Evolutionary conservation across 768 basidiomycete species (phyloP), one percentile per base, ranked within the genome.

Genomic region (Coprinellus micaceus): DNA sequence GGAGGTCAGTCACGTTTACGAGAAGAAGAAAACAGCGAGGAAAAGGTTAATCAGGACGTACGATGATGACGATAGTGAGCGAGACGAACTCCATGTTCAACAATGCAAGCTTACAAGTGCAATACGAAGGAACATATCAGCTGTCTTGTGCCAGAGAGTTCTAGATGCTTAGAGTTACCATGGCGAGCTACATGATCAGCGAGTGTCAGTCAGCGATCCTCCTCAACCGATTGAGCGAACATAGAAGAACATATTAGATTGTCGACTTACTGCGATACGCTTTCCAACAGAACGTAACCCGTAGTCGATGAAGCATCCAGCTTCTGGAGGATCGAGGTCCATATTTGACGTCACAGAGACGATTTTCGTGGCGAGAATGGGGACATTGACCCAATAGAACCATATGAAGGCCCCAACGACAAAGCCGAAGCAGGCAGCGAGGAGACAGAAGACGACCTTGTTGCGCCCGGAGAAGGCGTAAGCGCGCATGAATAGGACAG

Each of bases 401-500:
- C 73, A 76, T 10, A 76, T 54, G 52, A 73, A 66, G 11, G 71
- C 58, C 1, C 61, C 71, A 17, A 73, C 52, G 13, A 78, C 67
- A 10, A 60, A 62, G 3, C 63, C 47, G 57, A 71, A 77, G 54
- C 69, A 67, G 6, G 57, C 21, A 10, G 66, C 63, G 41, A 78
- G 58, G 21, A 73, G 33, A 9, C 53, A 47, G 4, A 77, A 66
- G 26, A 75, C 56, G 9, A 54, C 59, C 40, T 55, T 59, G 48
- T 65, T 69, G 43, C 74, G 69, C 4, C 75, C 75, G 4, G 74
- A 62, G 55, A 78, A 78, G 7, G 74, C 77, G 51, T 74, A 75
- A 17, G 76, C 73, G 29, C 77, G 69, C 70, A 77, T 74, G 52
- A 77, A 28, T 69, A 78, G 76, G 25, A 78, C 75, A 45, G 64